These are phyloP conservation scores for Codiaeum variegatum DNA, from an alignment of 441 rosid species.

Conservation along the genomic window DNA sequence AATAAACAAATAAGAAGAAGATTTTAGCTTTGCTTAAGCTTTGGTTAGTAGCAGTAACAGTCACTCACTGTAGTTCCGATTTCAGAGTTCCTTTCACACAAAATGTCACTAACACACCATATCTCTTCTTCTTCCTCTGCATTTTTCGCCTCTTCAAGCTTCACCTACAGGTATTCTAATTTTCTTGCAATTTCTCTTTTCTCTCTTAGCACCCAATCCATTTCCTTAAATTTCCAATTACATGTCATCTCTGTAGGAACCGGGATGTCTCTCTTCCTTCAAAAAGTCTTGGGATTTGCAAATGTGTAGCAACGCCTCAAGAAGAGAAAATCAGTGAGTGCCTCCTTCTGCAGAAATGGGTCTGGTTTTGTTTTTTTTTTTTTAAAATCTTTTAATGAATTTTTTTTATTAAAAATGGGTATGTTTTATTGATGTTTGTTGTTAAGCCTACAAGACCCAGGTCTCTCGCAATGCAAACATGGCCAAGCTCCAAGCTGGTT, in stretches of 20 bases:
- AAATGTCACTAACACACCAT: constrained; percentile 45
- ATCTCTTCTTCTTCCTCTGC: constrained; percentile 64
- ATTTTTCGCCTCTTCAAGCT: constrained; percentile 42
- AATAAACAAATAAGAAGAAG: too few species aligned
- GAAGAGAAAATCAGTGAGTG: constrained; percentile 53
- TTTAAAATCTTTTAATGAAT: not conserved
- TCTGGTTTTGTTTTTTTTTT: not conserved
- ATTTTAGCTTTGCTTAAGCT: too few species aligned
- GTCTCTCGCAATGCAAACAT: constrained; percentile 82
- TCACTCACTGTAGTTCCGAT: too few species aligned
- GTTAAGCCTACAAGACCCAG: constrained; percentile 73
- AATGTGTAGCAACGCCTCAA: constrained; percentile 63
- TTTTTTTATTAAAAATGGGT: not conserved
- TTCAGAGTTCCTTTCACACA: not conserved
- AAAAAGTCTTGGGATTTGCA: constrained; percentile 41
- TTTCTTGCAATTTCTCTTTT: not conserved
- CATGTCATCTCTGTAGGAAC: constrained; percentile 29
- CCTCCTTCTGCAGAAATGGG: not conserved
- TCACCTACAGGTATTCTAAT: constrained; percentile 41
- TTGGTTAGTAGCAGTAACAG: too few species aligned
- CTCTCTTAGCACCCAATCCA: not conserved
- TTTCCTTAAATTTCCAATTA: not conserved
- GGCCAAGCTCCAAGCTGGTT: constrained; percentile 96
- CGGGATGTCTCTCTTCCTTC: constrained; percentile 38
- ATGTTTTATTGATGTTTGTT: constrained; percentile 12